These are phyloP conservation scores for Fraxinus baroniana DNA, from an alignment of 305 asterid species.

Conservation along the genomic window DNA sequence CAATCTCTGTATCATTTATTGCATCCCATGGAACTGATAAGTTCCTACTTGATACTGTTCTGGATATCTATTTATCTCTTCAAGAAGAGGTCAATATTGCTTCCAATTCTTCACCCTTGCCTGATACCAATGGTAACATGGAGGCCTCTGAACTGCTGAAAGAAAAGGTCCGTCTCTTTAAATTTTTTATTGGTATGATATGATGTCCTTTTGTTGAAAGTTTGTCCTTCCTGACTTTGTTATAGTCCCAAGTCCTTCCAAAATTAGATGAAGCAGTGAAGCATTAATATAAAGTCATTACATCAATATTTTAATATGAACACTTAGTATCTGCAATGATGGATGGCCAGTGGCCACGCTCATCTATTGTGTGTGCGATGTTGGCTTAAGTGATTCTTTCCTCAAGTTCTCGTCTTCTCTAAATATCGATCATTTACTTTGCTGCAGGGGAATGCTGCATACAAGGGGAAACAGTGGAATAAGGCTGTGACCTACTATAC, in stretches of 20 bases:
- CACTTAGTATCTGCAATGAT: neutral
- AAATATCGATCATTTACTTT: conserved; percentile 17
- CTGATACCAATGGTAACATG: conserved; percentile 53
- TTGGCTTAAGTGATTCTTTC: conserved; percentile 11
- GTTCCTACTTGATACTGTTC: conserved; percentile 78
- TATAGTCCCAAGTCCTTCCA: conserved; percentile 17
- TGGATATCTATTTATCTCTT: conserved; percentile 78
- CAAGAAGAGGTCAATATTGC: conserved; percentile 56
- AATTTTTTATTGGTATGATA: neutral
- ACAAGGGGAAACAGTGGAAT: conserved; percentile 78
- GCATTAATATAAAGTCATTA: neutral
- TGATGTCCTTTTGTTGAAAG: neutral
- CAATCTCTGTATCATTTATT: conserved; percentile 67
- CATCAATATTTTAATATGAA: neutral
- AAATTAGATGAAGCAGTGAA: neutral
- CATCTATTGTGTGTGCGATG: neutral
- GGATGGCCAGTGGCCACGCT: neutral
- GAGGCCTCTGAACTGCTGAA: conserved; percentile 80
- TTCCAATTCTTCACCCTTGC: conserved; percentile 49
- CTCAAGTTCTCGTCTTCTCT: neutral
- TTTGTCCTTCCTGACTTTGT: neutral
- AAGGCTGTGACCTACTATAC: conserved; percentile 84
- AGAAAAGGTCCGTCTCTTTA: conserved; percentile 64
- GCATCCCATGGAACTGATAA: conserved; percentile 86
- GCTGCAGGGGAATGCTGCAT: conserved; percentile 90